A percentile compares a stretch with the other conserved stretches of the same genome.
Conservation (phyloP, 441 rosid genomes). For the Euphorbia corollata region DNA sequence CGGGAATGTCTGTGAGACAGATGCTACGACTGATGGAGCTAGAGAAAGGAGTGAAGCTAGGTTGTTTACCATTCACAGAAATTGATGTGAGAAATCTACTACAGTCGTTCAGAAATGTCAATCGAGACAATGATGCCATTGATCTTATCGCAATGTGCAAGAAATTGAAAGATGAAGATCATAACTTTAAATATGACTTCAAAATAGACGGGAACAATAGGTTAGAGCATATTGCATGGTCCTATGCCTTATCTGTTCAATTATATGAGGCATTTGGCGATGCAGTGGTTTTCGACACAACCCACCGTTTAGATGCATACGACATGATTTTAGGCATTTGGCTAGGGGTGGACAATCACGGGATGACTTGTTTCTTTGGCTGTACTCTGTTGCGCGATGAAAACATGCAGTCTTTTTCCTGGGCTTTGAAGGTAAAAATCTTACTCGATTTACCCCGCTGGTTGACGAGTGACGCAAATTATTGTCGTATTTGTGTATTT, state of each 20-base stretch:
- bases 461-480: neutral
- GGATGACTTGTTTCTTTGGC: conserved; percentile 43
- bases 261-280: conserved; percentile 51
- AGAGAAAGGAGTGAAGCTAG: conserved; percentile 62
- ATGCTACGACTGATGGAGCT: conserved; percentile 64
- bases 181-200: conserved; percentile 46
- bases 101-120: conserved; percentile 48
- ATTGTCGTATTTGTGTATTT: neutral
- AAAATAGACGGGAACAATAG: conserved; percentile 44
- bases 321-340: conserved; percentile 56
- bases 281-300: conserved; percentile 51
- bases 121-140: conserved; percentile 43
- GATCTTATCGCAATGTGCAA: conserved; percentile 58
- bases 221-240: conserved; percentile 54
- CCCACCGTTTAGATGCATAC: conserved; percentile 46
- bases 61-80: conserved; percentile 59
- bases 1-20: conserved; percentile 67
- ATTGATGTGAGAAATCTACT: conserved; percentile 54
- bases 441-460: conserved; percentile 10
- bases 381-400: conserved; percentile 52
- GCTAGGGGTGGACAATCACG: conserved; percentile 60
- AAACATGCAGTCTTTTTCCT: conserved; percentile 49
- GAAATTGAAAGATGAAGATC: conserved; percentile 46
- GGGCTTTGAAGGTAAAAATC: conserved; percentile 53
- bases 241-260: conserved; percentile 42